A percentile compares a stretch with the other conserved stretches of the same genome.
phyloP scores from a whole-genome alignment of 2,329 filamentous ascomycete species.

The Fusarium illudens region DNA sequence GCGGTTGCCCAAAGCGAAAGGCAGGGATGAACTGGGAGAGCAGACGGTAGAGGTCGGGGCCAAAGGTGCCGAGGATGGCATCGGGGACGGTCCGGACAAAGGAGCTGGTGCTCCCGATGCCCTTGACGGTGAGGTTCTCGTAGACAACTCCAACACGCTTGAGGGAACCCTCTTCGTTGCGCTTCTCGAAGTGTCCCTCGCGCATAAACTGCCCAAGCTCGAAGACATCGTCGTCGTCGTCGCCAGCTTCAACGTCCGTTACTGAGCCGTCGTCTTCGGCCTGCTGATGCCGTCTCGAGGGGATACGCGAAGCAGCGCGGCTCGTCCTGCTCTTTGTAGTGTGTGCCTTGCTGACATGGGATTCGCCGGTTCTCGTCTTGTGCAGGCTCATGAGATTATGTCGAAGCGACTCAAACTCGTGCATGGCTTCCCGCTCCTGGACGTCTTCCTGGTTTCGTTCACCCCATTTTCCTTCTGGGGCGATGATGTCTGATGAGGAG shows the following conservation, averaged over 20 bases:
- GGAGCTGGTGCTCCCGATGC: constrained; percentile 70
- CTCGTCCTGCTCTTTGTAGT: constrained; percentile 12
- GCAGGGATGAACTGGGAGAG: constrained; percentile 54
- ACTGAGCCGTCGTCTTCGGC: constrained; percentile 49
- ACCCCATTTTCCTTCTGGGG: constrained; percentile 45
- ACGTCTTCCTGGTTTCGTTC: constrained; percentile 49
- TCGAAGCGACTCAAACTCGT: constrained; percentile 49
- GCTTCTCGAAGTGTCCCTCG: constrained; percentile 33
- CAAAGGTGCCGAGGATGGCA: constrained; percentile 80
- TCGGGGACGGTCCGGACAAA: constrained; percentile 78
- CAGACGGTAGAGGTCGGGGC: constrained; percentile 77
- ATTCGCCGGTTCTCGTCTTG: constrained; percentile 47
- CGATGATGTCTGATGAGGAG: constrained; percentile 26
- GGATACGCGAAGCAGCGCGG: constrained; percentile 11
- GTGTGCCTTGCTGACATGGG: constrained; percentile 40
- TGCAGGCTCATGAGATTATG: constrained; percentile 48
- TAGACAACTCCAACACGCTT: constrained; percentile 83
- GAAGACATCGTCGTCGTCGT: constrained; percentile 15
- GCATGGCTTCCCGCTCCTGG: constrained; percentile 45
- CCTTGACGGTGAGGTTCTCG: constrained; percentile 79
- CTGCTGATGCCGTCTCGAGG: constrained; percentile 33
- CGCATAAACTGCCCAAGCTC: constrained; percentile 33
- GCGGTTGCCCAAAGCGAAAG: constrained; percentile 34
- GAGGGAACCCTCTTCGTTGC: constrained; percentile 61
- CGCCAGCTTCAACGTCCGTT: constrained; percentile 33